These are phyloP conservation scores for Cudoniella acicularis DNA, from an alignment of 495 filamentous ascomycete genomes.

Conservation along the genomic window DNA sequence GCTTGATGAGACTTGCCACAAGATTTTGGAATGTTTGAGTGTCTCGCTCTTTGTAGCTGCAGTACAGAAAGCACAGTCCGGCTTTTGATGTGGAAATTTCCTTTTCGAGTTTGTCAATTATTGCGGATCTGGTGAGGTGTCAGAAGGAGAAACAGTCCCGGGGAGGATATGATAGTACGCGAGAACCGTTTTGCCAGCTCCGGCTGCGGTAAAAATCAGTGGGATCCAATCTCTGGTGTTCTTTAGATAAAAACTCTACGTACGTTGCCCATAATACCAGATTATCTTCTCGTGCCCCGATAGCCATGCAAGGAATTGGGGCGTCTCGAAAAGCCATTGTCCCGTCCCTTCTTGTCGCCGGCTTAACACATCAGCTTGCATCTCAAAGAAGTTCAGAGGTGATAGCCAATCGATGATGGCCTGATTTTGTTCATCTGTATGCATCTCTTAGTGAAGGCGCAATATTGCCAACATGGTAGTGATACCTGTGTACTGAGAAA, in stretches of 20 bases:
- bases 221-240: neutral
- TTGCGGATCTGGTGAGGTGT: neutral
- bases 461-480: neutral
- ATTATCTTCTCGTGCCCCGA: neutral
- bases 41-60: constrained; percentile 30
- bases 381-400: constrained; percentile 24
- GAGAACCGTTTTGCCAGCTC: constrained; percentile 30
- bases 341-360: constrained; percentile 35
- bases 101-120: neutral
- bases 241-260: neutral
- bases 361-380: constrained; percentile 31
- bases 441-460: neutral
- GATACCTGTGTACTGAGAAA: neutral
- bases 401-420: constrained; percentile 29
- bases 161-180: constrained; percentile 20
- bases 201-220: constrained; percentile 16
- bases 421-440: neutral
- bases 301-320: constrained; percentile 32
- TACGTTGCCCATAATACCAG: neutral
- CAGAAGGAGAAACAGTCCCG: constrained; percentile 27
- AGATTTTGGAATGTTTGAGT: constrained; percentile 29
- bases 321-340: constrained; percentile 35
- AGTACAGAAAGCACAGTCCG: constrained; percentile 28
- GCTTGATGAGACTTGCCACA: constrained; percentile 33
- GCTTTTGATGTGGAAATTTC: neutral